phyloP scores from a whole-genome alignment of 2,329 filamentous ascomycete species.

The Fonsecaea pedrosoi region DNA sequence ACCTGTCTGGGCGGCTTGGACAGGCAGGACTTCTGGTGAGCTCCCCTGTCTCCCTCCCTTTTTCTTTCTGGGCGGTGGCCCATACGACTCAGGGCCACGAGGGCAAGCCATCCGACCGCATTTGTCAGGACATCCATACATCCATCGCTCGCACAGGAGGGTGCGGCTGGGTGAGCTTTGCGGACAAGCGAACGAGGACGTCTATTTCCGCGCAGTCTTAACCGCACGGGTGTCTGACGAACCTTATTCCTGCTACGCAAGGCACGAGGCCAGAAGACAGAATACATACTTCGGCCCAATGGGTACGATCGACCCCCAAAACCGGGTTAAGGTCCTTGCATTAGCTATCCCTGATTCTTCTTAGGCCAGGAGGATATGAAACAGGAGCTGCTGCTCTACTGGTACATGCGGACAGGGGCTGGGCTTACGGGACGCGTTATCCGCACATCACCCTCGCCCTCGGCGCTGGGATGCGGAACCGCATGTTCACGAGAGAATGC shows the following conservation, averaged over 20 bases:
- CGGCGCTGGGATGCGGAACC: conserved; percentile 16
- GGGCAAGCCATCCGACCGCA: background rate
- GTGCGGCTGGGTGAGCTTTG: background rate
- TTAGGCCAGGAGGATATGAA: background rate
- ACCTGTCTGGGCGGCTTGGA: background rate
- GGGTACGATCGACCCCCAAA: background rate
- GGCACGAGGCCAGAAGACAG: background rate
- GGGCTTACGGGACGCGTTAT: background rate
- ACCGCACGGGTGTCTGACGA: conserved; percentile 1
- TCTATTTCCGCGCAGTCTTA: background rate
- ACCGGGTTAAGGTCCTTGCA: background rate
- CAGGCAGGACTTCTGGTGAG: background rate
- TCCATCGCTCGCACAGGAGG: background rate
- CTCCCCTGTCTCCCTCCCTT: background rate
- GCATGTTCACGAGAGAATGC: conserved; percentile 9
- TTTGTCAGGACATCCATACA: conserved; percentile 1
- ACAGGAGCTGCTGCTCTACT: background rate
- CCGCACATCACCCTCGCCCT: conserved; percentile 12
- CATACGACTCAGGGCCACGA: background rate
- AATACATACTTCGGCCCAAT: conserved; percentile 1
- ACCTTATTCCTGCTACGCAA: background rate
- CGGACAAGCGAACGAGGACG: background rate
- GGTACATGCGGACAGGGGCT: background rate
- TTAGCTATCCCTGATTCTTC: background rate
- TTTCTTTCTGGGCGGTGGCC: background rate